phyloP scores from a whole-genome alignment of 2,329 filamentous ascomycete species.

The Aspergillus sp. region DNA sequence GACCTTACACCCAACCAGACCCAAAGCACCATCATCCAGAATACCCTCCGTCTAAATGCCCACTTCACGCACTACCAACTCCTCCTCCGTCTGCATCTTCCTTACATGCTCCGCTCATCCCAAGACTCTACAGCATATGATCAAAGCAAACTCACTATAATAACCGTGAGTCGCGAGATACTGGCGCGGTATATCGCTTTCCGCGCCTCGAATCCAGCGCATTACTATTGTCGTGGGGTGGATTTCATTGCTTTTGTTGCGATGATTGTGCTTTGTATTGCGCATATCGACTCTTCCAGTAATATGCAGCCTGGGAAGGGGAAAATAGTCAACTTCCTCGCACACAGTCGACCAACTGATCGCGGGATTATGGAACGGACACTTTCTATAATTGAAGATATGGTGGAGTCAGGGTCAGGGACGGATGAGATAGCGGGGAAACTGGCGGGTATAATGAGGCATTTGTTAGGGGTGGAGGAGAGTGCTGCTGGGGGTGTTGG shows the following conservation, averaged over 20 bases:
- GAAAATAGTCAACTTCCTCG: neutral
- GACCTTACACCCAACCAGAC: slow-evolving; percentile 17
- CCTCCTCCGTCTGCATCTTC: slow-evolving; percentile 56
- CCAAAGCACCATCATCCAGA: slow-evolving; percentile 23
- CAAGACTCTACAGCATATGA: slow-evolving; percentile 39
- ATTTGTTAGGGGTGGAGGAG: slow-evolving; percentile 44
- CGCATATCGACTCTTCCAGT: slow-evolving; percentile 48
- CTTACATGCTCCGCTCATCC: slow-evolving; percentile 52
- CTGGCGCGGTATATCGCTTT: slow-evolving; percentile 54
- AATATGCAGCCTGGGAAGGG: neutral
- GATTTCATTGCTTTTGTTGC: slow-evolving; percentile 54
- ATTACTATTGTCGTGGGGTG: slow-evolving; percentile 50
- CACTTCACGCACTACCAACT: slow-evolving; percentile 57
- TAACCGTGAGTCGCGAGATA: slow-evolving; percentile 55
- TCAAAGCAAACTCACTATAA: slow-evolving; percentile 53
- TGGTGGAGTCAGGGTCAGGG: neutral
- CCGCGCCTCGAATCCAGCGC: slow-evolving; percentile 41
- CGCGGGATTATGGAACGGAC: slow-evolving; percentile 46
- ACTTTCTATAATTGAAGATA: slow-evolving; percentile 34
- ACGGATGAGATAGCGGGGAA: slow-evolving; percentile 3
- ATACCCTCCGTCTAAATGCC: slow-evolving; percentile 44
- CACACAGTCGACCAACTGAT: slow-evolving; percentile 29
- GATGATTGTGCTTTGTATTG: slow-evolving; percentile 46
- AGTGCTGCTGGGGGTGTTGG: slow-evolving; percentile 31
- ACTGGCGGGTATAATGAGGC: slow-evolving; percentile 28